These are phyloP conservation scores for Boletus subparvulus DNA, from an alignment of 768 basidiomycete species.

Conservation along the genomic window DNA sequence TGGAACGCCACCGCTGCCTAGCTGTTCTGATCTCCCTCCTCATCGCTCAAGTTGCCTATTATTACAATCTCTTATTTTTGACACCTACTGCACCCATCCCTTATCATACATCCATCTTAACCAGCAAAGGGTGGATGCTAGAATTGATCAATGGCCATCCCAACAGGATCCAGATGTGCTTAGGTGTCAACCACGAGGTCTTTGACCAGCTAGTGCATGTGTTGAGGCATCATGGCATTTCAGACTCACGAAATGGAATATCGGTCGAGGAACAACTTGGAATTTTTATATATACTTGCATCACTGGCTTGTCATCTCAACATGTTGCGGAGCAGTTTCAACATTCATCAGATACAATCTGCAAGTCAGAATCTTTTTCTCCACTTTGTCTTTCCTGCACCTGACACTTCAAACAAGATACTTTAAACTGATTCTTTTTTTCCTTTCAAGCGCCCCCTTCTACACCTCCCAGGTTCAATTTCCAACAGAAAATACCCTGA, in stretches of 20 bases:
- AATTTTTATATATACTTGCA: not conserved
- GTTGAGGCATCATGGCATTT: not conserved
- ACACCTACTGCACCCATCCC: too few species aligned
- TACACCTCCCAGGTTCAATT: not conserved
- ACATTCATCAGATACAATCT: not conserved
- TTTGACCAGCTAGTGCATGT: slow-evolving; percentile 11
- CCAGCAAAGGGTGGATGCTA: slow-evolving; percentile 20
- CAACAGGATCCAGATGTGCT: slow-evolving; percentile 8
- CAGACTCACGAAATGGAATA: not conserved
- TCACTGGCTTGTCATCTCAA: not conserved
- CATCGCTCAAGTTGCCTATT: too few species aligned
- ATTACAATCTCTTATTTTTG: too few species aligned
- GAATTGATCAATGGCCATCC: slow-evolving; percentile 24
- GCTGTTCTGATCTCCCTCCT: too few species aligned
- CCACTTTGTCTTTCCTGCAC: too few species aligned
- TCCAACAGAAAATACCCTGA: not conserved
- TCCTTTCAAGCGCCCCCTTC: not conserved
- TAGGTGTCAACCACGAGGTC: slow-evolving; percentile 12
- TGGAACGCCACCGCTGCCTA: too few species aligned
- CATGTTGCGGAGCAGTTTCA: not conserved
- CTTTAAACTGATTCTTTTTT: not conserved
- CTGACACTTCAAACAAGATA: too few species aligned
- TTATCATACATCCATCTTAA: slow-evolving; percentile 26
- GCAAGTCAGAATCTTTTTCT: not conserved
- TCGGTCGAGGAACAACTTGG: not conserved